Conservation (phyloP, 805 yeast species). For the Brettanomyces anomalus region DNA sequence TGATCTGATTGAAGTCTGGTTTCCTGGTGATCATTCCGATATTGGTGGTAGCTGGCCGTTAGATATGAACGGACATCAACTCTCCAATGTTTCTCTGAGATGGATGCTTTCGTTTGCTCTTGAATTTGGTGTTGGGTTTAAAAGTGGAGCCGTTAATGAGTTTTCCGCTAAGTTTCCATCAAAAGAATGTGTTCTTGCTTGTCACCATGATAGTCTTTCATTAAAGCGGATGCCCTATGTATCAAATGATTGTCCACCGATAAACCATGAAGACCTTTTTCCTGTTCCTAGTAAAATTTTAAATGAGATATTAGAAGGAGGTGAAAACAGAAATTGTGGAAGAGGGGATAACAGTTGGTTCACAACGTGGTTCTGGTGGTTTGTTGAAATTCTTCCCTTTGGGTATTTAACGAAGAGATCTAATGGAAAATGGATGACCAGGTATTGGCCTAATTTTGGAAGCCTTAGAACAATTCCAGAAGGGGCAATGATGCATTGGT, state of each 20-base stretch:
- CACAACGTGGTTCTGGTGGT: slow-evolving; percentile 46
- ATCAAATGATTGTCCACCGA: slow-evolving; percentile 1
- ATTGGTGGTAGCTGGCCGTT: slow-evolving; percentile 60
- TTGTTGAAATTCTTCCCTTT: slow-evolving; percentile 51
- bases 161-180: slow-evolving; percentile 33
- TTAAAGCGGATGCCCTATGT: slow-evolving; percentile 12
- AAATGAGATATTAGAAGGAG: background rate
- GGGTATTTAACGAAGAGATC: slow-evolving; percentile 40
- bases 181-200: slow-evolving; percentile 34
- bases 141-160: slow-evolving; percentile 29
- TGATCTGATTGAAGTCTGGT: slow-evolving; percentile 50
- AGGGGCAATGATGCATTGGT: slow-evolving; percentile 47
- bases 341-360: slow-evolving; percentile 26
- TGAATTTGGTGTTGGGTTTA: slow-evolving; percentile 40
- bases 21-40: slow-evolving; percentile 64
- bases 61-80: slow-evolving; percentile 33
- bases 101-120: slow-evolving; percentile 55
- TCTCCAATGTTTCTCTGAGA: slow-evolving; percentile 44
- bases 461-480: slow-evolving; percentile 39
- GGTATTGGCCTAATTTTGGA: slow-evolving; percentile 50
- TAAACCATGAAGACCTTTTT: slow-evolving; percentile 7
- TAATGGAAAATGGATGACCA: slow-evolving; percentile 40
- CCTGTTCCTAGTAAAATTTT: slow-evolving; percentile 14
- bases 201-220: slow-evolving; percentile 42
- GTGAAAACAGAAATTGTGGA: slow-evolving; percentile 25